Conservation (phyloP, 805 yeast species). For the Lachancea nothofagi region DNA sequence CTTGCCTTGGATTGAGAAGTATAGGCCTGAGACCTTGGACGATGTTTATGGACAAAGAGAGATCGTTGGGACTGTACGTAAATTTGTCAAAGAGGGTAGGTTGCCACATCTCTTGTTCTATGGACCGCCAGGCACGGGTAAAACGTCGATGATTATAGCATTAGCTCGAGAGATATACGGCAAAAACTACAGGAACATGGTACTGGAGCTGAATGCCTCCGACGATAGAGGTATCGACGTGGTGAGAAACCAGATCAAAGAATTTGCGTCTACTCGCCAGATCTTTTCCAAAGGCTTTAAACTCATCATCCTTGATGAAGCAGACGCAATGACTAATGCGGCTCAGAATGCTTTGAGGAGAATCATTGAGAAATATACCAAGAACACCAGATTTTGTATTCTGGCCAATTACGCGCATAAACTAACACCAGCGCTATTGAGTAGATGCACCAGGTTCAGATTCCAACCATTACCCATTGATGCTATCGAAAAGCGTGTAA, state of each 20-base stretch:
- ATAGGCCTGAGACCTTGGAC: conserved; percentile 76
- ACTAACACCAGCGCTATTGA: conserved; percentile 86
- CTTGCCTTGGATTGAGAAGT: conserved; percentile 92
- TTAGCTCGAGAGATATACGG: conserved; percentile 87
- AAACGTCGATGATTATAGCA: conserved; percentile 84
- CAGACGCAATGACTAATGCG: conserved; percentile 87
- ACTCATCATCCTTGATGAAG: conserved; percentile 89
- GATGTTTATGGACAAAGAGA: conserved; percentile 91
- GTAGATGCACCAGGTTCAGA: conserved; percentile 93
- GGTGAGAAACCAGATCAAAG: conserved; percentile 95
- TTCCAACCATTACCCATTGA: conserved; percentile 71
- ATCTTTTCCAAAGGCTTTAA: conserved; percentile 84
- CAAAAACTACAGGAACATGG: conserved; percentile 75
- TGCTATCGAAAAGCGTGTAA: conserved; percentile 64
- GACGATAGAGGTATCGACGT: conserved; percentile 98
- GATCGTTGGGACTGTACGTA: conserved; percentile 76
- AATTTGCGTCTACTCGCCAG: conserved; percentile 92
- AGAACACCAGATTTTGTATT: conserved; percentile 92
- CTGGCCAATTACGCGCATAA: conserved; percentile 95
- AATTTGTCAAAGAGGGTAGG: conserved; percentile 75
- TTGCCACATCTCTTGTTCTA: conserved; percentile 90
- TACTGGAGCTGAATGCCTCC: conserved; percentile 88
- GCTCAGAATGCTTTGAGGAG: conserved; percentile 81
- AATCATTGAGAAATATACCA: conserved; percentile 82
- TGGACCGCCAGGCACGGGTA: conserved; percentile 95